A percentile compares a stretch with the other conserved stretches of the same genome.
Evolutionary conservation across 257 asterid genomes (phyloP).

Genomic region (Solanum raphanifolium): DNA sequence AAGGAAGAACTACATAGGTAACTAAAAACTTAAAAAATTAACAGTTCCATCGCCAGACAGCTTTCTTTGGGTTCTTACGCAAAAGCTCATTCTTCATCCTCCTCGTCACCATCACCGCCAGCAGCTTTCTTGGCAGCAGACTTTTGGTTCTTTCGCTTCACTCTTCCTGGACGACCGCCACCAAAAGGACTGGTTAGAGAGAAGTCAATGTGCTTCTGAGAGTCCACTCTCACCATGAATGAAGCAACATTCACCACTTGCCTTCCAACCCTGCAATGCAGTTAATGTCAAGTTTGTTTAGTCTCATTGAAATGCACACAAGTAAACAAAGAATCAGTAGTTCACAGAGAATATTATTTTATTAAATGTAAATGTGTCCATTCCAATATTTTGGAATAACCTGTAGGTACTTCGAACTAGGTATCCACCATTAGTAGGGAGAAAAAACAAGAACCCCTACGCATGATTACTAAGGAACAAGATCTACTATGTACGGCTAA

Average conservation of each 20-base stretch:
- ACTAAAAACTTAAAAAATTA: not conserved
- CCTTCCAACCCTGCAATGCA: constrained; percentile 39
- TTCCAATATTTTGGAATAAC: not conserved
- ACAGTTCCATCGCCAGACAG: not conserved
- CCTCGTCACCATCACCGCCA: constrained; percentile 46
- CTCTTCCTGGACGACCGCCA: constrained; percentile 55
- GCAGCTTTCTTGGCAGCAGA: constrained; percentile 47
- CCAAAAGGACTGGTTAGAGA: constrained; percentile 47
- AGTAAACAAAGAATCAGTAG: not conserved
- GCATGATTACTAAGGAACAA: not conserved
- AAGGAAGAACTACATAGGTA: not conserved
- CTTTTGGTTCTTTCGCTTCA: constrained; percentile 48
- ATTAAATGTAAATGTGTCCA: not conserved
- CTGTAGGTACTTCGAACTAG: not conserved
- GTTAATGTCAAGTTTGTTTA: not conserved
- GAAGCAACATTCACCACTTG: constrained; percentile 50
- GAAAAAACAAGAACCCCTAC: not conserved
- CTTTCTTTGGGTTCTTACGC: not conserved
- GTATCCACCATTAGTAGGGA: not conserved
- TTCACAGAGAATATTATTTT: not conserved
- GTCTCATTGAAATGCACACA: not conserved
- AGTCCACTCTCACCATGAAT: constrained; percentile 41
- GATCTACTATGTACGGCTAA: not conserved
- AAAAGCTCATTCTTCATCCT: constrained; percentile 24
- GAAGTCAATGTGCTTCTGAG: constrained; percentile 48